Conservation (phyloP, 2,329 filamentous ascomycete species). For the Aureobasidium sp. region DNA sequence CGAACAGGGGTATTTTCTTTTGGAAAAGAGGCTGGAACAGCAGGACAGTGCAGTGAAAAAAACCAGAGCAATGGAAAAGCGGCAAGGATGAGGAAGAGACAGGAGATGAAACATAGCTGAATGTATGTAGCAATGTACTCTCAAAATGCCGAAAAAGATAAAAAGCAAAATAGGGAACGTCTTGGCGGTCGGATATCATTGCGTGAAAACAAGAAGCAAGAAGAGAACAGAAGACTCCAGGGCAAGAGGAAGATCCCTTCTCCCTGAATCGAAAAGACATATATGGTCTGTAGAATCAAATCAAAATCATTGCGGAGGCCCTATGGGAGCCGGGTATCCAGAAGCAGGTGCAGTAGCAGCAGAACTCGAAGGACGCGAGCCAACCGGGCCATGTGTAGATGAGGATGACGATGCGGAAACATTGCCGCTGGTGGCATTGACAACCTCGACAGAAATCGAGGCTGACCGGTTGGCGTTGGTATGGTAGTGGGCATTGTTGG, state of each 20-base stretch:
- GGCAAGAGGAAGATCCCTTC: not conserved
- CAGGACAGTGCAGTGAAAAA: constrained; percentile 4
- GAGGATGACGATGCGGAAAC: not conserved
- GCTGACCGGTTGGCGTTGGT: constrained; percentile 5
- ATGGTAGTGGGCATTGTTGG: constrained; percentile 14
- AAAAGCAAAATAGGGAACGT: constrained; percentile 9
- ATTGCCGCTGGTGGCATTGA: constrained; percentile 1
- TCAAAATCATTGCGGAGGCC: constrained; percentile 28
- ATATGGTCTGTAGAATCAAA: constrained; percentile 9
- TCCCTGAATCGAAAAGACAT: constrained; percentile 4
- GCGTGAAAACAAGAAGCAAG: not conserved
- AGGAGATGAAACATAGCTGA: not conserved
- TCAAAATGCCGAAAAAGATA: not conserved
- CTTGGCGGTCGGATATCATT: constrained; percentile 10
- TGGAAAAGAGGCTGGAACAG: constrained; percentile 7
- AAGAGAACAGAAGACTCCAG: not conserved
- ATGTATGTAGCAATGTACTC: constrained; percentile 7
- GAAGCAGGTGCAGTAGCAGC: constrained; percentile 20
- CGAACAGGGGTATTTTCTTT: constrained; percentile 5
- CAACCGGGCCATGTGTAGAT: constrained; percentile 12
- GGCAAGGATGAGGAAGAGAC: constrained; percentile 4
- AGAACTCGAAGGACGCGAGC: constrained; percentile 17
- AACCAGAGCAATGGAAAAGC: constrained; percentile 13
- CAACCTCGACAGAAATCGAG: constrained; percentile 3
- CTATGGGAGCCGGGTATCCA: constrained; percentile 32